Conservation (phyloP, 495 filamentous ascomycete genomes). For the Penicillium cataractarum region DNA sequence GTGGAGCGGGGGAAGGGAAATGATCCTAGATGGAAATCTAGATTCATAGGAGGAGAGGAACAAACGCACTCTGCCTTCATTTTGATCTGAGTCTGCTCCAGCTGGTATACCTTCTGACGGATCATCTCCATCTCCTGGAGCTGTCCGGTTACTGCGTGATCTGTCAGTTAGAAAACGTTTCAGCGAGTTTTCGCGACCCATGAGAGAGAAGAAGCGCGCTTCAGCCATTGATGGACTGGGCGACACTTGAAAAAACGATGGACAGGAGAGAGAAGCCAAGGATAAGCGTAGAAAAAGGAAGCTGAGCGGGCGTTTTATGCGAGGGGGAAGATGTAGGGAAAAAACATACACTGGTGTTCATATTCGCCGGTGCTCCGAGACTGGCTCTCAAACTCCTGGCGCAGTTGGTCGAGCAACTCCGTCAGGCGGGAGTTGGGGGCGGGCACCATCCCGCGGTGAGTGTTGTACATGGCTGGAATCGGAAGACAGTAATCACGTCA, state of each 20-base stretch:
- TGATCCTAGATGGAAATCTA: background rate
- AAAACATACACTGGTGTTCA: constrained; percentile 91
- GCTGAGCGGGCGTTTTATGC: background rate
- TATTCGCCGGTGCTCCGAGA: constrained; percentile 74
- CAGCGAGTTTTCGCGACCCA: constrained; percentile 32
- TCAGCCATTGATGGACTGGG: constrained; percentile 22
- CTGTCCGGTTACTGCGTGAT: constrained; percentile 73
- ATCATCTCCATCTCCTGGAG: constrained; percentile 93
- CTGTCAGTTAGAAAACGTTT: constrained; percentile 37
- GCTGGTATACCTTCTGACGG: constrained; percentile 82
- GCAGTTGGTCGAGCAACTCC: constrained; percentile 88
- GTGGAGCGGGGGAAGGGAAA: background rate
- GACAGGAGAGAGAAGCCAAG: background rate
- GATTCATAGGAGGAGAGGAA: constrained; percentile 3
- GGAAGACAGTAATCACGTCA: background rate
- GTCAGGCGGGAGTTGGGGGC: constrained; percentile 76
- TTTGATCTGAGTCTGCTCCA: constrained; percentile 83
- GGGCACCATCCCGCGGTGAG: constrained; percentile 81
- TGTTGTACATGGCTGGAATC: constrained; percentile 74
- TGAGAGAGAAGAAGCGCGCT: constrained; percentile 6
- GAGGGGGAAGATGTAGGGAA: background rate
- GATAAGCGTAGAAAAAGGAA: constrained; percentile 1
- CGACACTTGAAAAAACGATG: constrained; percentile 11
- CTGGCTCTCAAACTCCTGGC: constrained; percentile 87
- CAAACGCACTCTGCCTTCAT: constrained; percentile 87